phyloP scores from a whole-genome alignment of 2,329 filamentous ascomycete genomes.

The Curvularia sp. region DNA sequence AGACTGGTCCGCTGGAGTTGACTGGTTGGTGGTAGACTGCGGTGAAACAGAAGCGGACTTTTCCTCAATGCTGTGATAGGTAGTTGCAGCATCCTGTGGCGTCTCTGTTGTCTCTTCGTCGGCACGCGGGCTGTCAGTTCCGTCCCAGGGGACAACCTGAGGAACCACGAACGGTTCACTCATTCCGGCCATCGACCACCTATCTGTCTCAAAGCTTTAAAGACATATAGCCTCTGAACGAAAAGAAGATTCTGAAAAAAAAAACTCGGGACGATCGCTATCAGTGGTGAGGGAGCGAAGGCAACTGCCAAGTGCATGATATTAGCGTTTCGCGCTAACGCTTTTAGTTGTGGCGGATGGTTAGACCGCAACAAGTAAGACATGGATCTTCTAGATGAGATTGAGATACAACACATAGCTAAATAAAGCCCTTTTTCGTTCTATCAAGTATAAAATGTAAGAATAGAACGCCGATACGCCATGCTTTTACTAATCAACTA shows the following conservation, averaged over 20 bases:
- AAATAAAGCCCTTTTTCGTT: background rate
- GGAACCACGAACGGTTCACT: constrained; percentile 5
- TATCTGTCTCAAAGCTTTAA: background rate
- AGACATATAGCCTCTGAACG: background rate
- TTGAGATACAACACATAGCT: background rate
- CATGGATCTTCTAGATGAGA: background rate
- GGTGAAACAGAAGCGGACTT: background rate
- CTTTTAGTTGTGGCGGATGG: background rate
- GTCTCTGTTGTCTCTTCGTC: constrained; percentile 2
- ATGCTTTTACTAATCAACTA: constrained; percentile 24
- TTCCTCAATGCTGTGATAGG: background rate
- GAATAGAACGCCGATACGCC: constrained; percentile 26
- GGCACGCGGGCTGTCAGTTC: constrained; percentile 2
- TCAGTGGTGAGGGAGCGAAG: background rate
- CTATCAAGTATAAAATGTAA: background rate
- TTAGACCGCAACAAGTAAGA: background rate
- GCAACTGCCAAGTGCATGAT: constrained; percentile 15
- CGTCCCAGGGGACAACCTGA: constrained; percentile 3
- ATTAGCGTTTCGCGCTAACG: constrained; percentile 13
- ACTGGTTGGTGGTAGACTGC: background rate
- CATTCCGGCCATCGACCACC: background rate
- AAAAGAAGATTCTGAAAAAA: background rate
- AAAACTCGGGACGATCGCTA: background rate
- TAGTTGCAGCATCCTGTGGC: background rate
- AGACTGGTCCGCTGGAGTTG: constrained; percentile 11